A percentile compares a stretch with the other conserved stretches of the same genome.
Conservation (phyloP, 495 filamentous ascomycete genomes). For the Melanomma pulvis-pyrius region DNA sequence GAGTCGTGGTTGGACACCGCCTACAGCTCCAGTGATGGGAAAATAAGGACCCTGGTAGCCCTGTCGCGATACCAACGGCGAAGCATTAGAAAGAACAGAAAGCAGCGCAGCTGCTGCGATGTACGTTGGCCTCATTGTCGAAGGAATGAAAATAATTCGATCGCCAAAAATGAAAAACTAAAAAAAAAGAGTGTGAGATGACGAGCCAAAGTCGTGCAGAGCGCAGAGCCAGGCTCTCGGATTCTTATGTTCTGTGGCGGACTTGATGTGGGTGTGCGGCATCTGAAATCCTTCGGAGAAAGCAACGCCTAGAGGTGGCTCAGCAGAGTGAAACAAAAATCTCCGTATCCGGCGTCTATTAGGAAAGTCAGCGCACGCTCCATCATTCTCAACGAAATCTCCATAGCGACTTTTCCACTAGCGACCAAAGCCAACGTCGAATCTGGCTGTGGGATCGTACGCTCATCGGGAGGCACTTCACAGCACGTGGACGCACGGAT, state of each 20-base stretch:
- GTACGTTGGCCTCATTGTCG: slow-evolving; percentile 11
- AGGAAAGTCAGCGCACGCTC: background rate
- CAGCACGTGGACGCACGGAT: slow-evolving; percentile 15
- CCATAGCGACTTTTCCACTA: background rate
- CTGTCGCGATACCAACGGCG: slow-evolving; percentile 13
- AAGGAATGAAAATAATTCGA: background rate
- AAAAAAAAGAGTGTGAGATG: slow-evolving; percentile 1
- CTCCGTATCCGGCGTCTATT: background rate
- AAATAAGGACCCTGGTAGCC: slow-evolving; percentile 31
- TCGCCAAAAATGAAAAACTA: background rate
- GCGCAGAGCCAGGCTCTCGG: background rate
- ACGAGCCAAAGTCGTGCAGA: background rate
- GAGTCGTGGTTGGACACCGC: slow-evolving; percentile 38
- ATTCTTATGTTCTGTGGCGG: background rate
- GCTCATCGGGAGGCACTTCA: slow-evolving; percentile 24
- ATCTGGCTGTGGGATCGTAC: slow-evolving; percentile 9
- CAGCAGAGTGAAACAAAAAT: slow-evolving; percentile 2
- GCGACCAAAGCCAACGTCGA: background rate
- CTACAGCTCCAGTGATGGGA: slow-evolving; percentile 36
- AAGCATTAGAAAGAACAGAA: background rate
- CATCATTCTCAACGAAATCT: background rate
- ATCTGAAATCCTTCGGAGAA: background rate
- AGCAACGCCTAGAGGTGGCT: background rate
- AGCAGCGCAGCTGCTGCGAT: slow-evolving; percentile 17
- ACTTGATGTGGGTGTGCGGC: background rate